Conservation (phyloP, 2,329 filamentous ascomycete genomes). For the Alternaria dauci region DNA sequence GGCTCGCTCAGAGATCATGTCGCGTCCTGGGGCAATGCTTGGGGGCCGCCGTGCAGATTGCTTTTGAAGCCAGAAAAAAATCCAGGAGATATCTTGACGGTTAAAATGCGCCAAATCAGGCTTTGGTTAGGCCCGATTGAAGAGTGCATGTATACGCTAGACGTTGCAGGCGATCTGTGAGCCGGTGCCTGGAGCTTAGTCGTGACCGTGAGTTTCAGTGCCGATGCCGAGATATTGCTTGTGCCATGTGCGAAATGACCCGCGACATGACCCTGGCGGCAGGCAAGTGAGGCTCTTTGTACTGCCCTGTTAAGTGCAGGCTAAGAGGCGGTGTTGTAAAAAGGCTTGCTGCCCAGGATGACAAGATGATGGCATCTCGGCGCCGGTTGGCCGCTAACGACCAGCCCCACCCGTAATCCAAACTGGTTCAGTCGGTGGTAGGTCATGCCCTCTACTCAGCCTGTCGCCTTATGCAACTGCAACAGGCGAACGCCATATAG, state of each 20-base stretch:
- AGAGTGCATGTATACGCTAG: constrained; percentile 2
- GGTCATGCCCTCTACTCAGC: constrained; percentile 15
- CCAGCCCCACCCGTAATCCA: not conserved
- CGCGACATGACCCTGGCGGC: constrained; percentile 7
- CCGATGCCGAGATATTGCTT: not conserved
- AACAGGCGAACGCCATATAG: constrained; percentile 3
- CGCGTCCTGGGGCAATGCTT: not conserved
- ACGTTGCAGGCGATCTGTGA: constrained; percentile 6
- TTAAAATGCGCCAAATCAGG: constrained; percentile 1
- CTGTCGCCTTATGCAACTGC: constrained; percentile 17
- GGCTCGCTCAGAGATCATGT: constrained; percentile 17
- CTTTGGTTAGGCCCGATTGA: constrained; percentile 13
- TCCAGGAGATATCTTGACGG: not conserved
- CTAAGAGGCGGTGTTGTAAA: constrained; percentile 3
- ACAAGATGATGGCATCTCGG: constrained; percentile 2
- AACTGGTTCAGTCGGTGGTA: not conserved
- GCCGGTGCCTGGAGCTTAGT: constrained; percentile 2
- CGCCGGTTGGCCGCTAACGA: not conserved
- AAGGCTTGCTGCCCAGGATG: not conserved
- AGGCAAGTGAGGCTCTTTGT: constrained; percentile 27
- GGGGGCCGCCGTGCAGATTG: not conserved
- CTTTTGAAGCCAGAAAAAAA: not conserved
- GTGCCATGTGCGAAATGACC: constrained; percentile 6
- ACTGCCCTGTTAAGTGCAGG: not conserved
- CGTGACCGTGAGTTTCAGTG: not conserved